Percentiles rank a stretch among this genome's conserved stretches.
These are phyloP conservation scores for Scutellaria minor DNA, from an alignment of 257 asterid genomes.

Conservation along the genomic window DNA sequence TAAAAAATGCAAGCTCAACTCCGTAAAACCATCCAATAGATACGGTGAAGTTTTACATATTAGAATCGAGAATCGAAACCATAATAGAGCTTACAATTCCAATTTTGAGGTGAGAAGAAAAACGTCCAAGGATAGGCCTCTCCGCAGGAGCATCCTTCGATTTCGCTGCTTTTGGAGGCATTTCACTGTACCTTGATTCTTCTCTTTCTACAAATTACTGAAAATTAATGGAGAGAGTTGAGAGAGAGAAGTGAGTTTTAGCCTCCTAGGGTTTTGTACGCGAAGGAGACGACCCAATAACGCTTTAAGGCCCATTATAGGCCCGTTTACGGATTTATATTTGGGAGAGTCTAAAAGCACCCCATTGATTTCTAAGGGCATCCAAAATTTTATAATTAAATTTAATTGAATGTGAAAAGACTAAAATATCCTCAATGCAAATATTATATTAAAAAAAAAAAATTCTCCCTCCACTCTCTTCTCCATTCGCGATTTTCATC, in stretches of 20 bases:
- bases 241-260: not conserved
- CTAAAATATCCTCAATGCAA: too few relatives aligned
- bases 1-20: not conserved
- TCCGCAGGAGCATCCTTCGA: conserved; percentile 85
- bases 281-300: conserved; percentile 11
- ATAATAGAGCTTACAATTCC: conserved; percentile 70
- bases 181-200: conserved; percentile 31
- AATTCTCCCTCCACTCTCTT: too few relatives aligned
- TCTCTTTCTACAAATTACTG: conserved; percentile 9
- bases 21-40: not conserved
- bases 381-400: too few relatives aligned
- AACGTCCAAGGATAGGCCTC: conserved; percentile 91
- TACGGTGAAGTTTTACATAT: not conserved
- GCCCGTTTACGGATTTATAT: conserved; percentile 7
- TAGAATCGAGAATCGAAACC: not conserved
- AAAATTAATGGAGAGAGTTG: conserved; percentile 26
- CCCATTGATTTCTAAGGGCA: too few relatives aligned
- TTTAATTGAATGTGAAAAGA: too few relatives aligned
- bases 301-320: conserved; percentile 7
- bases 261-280: conserved; percentile 46
- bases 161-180: conserved; percentile 98
- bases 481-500: too few relatives aligned
- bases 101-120: conserved; percentile 94
- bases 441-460: too few relatives aligned
- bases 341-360: too few relatives aligned